Evolutionary conservation across 2,329 filamentous ascomycete species (phyloP), one percentile per base, ranked within the genome.

Genomic region (Fusarium sp.): DNA sequence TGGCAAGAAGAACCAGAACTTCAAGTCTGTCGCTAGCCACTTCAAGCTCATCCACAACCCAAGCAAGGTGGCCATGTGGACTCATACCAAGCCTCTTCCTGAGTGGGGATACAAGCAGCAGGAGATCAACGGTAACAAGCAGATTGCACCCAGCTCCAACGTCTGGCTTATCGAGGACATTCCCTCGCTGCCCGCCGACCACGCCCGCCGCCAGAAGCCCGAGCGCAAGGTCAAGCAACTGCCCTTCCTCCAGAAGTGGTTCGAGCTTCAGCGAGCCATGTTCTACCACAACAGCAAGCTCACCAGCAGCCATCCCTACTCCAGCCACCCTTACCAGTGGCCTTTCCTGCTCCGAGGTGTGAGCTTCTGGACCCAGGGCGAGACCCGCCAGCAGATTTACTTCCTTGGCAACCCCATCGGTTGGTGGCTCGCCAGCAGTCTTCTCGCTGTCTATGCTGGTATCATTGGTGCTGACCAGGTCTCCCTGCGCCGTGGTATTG

Each of bases 51-150:
- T 99, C 74, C 96, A 99, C 82, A 90, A 93, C 77, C 94, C 95
- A 8, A 97, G 94, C 80, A 97, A 97, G 81, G 96, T 99, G 53
- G 95, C 96, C 71, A 97, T 99, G 95, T 99, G 96, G 96, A 99
- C 96, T 30, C 95, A 98, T 81, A 92, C 92, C 37, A 96, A 91
- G 64, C 94, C 96, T 52, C 89, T 99, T n/a, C 96, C 96, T 6
- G 96, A 99, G 5, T 99, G 96, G 96, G 96, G 88, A 28, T 95
- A 93, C 85, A 96, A 97, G 81, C 96, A 99, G 82, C 95, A 97
- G 77, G 96, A 99, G 80, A 98, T 99, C 85, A 99, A 99, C 81
- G 96, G 96, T 65, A 99, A 99, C 87, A 99, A 99, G 89, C 97
- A 97, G 79, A 85, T 97, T 57, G 86, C 90, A 30, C 93, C 95